These are phyloP conservation scores for Xylaria telfairii DNA, from an alignment of 495 filamentous ascomycete species.

Conservation along the genomic window DNA sequence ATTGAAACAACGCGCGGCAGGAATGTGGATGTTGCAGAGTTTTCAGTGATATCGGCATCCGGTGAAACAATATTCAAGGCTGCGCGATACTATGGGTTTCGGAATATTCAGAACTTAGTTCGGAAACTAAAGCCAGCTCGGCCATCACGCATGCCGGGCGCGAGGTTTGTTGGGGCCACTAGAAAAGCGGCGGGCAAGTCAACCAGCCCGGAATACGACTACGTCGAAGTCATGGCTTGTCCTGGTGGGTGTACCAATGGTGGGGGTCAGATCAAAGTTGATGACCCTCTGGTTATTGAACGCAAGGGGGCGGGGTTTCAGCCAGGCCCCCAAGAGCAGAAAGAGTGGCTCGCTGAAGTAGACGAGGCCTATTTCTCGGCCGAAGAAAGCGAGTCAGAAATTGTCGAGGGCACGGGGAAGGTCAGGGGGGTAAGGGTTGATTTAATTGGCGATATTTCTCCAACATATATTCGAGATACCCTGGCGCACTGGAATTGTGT, in stretches of 20 bases:
- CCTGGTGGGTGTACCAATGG: conserved; percentile 98
- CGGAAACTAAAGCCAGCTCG: conserved; percentile 82
- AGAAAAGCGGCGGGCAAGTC: conserved; percentile 54
- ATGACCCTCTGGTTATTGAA: conserved; percentile 66
- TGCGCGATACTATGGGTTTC: conserved; percentile 93
- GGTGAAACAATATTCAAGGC: conserved; percentile 73
- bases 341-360: conserved; percentile 82
- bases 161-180: conserved; percentile 54
- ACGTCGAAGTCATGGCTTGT: conserved; percentile 99
- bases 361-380: conserved; percentile 96
- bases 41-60: conserved; percentile 61
- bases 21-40: conserved; percentile 90
- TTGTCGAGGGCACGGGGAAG: conserved; percentile 31
- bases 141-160: conserved; percentile 77
- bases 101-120: conserved; percentile 97
- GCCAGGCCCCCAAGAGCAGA: conserved; percentile 74
- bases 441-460: conserved; percentile 63
- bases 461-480: conserved; percentile 60
- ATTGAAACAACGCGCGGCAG: conserved; percentile 76
- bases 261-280: conserved; percentile 90
- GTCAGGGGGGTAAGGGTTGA: conserved; percentile 36
- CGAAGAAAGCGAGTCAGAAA: conserved; percentile 60
- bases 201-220: conserved; percentile 69
- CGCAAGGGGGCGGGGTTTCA: conserved; percentile 54
- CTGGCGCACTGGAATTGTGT: conserved; percentile 74